These are phyloP conservation scores for Triticum aestivum DNA, from an alignment of 176 grass and related monocot species.

Conservation along the genomic window DNA sequence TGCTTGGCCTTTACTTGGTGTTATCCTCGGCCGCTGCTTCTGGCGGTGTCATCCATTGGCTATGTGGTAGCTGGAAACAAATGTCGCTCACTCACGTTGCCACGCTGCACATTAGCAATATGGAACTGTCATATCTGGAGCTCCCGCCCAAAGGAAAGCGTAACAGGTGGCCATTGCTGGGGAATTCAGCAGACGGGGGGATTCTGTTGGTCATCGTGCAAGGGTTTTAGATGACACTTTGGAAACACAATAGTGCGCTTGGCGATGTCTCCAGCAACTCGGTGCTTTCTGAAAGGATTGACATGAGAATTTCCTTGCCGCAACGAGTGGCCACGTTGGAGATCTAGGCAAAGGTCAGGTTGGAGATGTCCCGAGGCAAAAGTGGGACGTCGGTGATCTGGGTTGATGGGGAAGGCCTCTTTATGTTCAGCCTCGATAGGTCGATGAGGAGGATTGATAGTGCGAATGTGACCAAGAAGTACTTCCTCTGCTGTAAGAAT, in stretches of 20 bases:
- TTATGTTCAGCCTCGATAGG: slow-evolving; percentile 28
- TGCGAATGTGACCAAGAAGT: slow-evolving; percentile 25
- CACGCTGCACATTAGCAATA: background rate
- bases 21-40: slow-evolving; percentile 17
- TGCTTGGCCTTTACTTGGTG: slow-evolving; percentile 15
- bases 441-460: slow-evolving; percentile 22
- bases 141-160: slow-evolving; percentile 18
- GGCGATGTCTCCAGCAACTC: background rate
- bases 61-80: slow-evolving; percentile 28
- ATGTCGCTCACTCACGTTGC: slow-evolving; percentile 8
- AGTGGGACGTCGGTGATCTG: slow-evolving; percentile 26
- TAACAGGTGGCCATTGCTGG: background rate
- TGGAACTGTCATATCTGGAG: slow-evolving; percentile 19
- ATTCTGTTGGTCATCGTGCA: slow-evolving; percentile 30
- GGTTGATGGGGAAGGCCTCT: slow-evolving; percentile 19
- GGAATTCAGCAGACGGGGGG: background rate
- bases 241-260: slow-evolving; percentile 2
- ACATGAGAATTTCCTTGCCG: slow-evolving; percentile 23
- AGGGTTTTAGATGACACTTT: slow-evolving; percentile 29
- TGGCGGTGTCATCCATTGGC: slow-evolving; percentile 11
- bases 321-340: background rate
- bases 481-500: background rate
- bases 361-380: slow-evolving; percentile 32
- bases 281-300: slow-evolving; percentile 16
- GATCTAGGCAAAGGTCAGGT: slow-evolving; percentile 7